phyloP scores from a whole-genome alignment of 2,329 filamentous ascomycete genomes.

The Phialocephala subalpina region DNA sequence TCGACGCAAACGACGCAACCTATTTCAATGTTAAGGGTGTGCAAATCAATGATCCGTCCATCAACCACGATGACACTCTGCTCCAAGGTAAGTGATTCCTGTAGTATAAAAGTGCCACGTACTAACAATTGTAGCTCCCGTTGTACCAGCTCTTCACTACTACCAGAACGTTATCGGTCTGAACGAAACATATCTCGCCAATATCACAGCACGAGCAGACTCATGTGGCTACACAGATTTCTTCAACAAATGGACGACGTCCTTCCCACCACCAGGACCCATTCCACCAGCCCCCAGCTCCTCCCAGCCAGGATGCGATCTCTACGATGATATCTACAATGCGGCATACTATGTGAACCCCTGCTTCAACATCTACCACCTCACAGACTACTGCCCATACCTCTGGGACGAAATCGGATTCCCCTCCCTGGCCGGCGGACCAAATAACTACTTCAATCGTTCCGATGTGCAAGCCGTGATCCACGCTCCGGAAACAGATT shows the following conservation, averaged over 20 bases:
- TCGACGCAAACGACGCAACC: slow-evolving; percentile 55
- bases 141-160: slow-evolving; percentile 58
- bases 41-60: slow-evolving; percentile 67
- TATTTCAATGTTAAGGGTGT: slow-evolving; percentile 67
- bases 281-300: slow-evolving; percentile 51
- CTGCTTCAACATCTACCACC: slow-evolving; percentile 71
- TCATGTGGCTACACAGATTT: slow-evolving; percentile 61
- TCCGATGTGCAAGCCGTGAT: slow-evolving; percentile 66
- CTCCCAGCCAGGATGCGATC: slow-evolving; percentile 31
- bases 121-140: slow-evolving; percentile 42
- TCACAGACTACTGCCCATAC: slow-evolving; percentile 56
- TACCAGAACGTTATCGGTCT: slow-evolving; percentile 59
- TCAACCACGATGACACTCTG: slow-evolving; percentile 47
- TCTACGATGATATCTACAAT: slow-evolving; percentile 51
- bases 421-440: slow-evolving; percentile 60
- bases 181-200: slow-evolving; percentile 57
- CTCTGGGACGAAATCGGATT: slow-evolving; percentile 41
- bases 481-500: slow-evolving; percentile 60
- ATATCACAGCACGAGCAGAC: slow-evolving; percentile 53
- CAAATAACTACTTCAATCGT: slow-evolving; percentile 68
- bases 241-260: slow-evolving; percentile 54
- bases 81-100: slow-evolving; percentile 28
- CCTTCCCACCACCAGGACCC: slow-evolving; percentile 63
- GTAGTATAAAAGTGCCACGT: background rate
- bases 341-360: slow-evolving; percentile 61